phyloP scores from a whole-genome alignment of 169 alveolate species.

The Perkinsus chesapeaki region DNA sequence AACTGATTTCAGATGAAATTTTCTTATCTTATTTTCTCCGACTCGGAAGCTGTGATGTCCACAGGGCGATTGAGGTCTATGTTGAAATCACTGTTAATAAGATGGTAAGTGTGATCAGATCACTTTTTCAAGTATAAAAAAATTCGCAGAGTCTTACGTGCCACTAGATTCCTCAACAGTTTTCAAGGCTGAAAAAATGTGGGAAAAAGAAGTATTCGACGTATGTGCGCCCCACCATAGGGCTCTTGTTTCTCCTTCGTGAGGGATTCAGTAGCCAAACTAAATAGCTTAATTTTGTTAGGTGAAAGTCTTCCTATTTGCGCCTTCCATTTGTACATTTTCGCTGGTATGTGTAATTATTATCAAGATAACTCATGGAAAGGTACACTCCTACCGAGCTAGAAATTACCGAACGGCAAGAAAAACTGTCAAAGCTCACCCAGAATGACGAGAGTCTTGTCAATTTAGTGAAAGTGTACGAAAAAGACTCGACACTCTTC shows the following conservation, averaged over 20 bases:
- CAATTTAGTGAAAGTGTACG: neutral
- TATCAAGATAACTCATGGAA: neutral
- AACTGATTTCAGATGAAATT: neutral
- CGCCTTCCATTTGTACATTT: too few species aligned
- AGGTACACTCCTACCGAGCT: neutral
- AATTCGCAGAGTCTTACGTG: too few species aligned
- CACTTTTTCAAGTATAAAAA: neutral
- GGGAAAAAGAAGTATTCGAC: too few species aligned
- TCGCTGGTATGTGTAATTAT: too few species aligned
- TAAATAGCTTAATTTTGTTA: too few species aligned
- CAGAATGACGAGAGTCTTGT: neutral
- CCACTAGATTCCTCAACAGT: too few species aligned
- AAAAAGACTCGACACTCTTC: neutral
- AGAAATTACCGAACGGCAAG: neutral
- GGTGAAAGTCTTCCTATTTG: too few species aligned
- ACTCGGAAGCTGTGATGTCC: neutral
- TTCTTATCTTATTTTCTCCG: neutral
- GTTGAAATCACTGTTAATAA: neutral
- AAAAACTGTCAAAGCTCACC: neutral
- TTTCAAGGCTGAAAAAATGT: too few species aligned
- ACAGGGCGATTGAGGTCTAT: neutral
- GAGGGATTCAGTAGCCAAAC: too few species aligned
- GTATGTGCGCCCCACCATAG: too few species aligned
- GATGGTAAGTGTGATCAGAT: neutral
- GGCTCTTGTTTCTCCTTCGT: too few species aligned